Evolutionary conservation across 2,329 filamentous ascomycete species (phyloP).

Genomic region (Calonectria fujianensis): DNA sequence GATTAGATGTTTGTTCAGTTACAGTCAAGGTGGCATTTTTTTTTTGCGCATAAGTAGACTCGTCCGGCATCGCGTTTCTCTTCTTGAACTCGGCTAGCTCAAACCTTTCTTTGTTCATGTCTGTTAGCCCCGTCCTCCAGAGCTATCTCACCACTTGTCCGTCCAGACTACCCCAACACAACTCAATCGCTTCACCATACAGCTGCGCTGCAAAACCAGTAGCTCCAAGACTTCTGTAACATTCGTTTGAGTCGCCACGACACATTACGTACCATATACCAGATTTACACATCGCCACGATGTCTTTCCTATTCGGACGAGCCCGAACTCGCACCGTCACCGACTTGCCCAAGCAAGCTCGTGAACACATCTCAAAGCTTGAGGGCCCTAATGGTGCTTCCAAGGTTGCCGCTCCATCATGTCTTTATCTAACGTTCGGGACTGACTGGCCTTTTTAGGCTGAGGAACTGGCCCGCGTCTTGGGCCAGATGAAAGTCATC

Average conservation of each 20-base stretch:
- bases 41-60: slow-evolving; percentile 9
- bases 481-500: slow-evolving; percentile 93
- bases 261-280: not conserved
- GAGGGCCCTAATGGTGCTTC: slow-evolving; percentile 68
- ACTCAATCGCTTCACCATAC: slow-evolving; percentile 24
- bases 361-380: slow-evolving; percentile 72
- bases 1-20: slow-evolving; percentile 20
- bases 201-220: not conserved
- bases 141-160: slow-evolving; percentile 23
- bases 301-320: slow-evolving; percentile 76
- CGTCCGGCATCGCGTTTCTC: not conserved
- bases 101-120: slow-evolving; percentile 24
- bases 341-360: slow-evolving; percentile 74
- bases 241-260: not conserved
- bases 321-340: slow-evolving; percentile 70
- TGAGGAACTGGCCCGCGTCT: slow-evolving; percentile 90
- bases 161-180: not conserved
- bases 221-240: not conserved
- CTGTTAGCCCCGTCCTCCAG: not conserved
- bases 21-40: not conserved
- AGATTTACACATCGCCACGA: slow-evolving; percentile 50
- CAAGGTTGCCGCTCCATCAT: slow-evolving; percentile 63
- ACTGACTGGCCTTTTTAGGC: slow-evolving; percentile 69
- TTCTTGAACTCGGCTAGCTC: slow-evolving; percentile 17
- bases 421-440: not conserved